Evolutionary conservation across 257 asterid species (phyloP).

Genomic region (Ophiorrhiza pumila): DNA sequence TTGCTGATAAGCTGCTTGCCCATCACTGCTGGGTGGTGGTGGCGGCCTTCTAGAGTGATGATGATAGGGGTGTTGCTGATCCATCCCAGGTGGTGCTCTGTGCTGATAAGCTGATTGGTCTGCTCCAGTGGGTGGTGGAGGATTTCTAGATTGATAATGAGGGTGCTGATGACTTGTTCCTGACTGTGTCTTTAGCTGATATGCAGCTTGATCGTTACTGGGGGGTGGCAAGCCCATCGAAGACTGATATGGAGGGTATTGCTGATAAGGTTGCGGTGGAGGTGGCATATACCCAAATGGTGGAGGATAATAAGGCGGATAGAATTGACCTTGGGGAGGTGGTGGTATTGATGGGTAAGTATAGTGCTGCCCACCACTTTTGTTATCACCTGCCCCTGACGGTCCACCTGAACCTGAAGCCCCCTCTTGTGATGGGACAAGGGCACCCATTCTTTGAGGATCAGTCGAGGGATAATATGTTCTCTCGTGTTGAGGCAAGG

Average conservation of each 20-base stretch:
- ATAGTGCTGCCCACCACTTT: constrained; percentile 42
- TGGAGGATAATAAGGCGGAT: constrained; percentile 65
- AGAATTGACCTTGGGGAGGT: constrained; percentile 73
- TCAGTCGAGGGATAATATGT: constrained; percentile 95
- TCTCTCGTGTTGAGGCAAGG: constrained; percentile 69
- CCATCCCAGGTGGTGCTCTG: constrained; percentile 8
- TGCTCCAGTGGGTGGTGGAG: constrained; percentile 4
- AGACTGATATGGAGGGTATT: constrained; percentile 47
- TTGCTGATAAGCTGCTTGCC: constrained; percentile 9
- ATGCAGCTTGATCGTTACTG: constrained; percentile 36
- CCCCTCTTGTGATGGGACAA: constrained; percentile 72
- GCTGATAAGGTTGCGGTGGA: constrained; percentile 58
- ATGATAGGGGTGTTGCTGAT: constrained; percentile 11
- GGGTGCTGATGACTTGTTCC: constrained; percentile 16
- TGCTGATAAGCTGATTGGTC: constrained; percentile 20
- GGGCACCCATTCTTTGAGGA: constrained; percentile 96
- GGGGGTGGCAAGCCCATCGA: constrained; percentile 54
- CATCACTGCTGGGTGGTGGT: not conserved
- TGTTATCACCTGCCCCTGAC: constrained; percentile 51
- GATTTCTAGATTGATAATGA: constrained; percentile 10
- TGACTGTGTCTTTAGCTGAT: constrained; percentile 41
- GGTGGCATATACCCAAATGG: constrained; percentile 66
- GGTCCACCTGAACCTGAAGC: constrained; percentile 46
- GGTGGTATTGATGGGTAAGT: constrained; percentile 56
- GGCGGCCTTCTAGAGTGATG: constrained; percentile 7